phyloP scores from a whole-genome alignment of 192 early-diverging fungal species.

The Rhizophagus prolifer region DNA sequence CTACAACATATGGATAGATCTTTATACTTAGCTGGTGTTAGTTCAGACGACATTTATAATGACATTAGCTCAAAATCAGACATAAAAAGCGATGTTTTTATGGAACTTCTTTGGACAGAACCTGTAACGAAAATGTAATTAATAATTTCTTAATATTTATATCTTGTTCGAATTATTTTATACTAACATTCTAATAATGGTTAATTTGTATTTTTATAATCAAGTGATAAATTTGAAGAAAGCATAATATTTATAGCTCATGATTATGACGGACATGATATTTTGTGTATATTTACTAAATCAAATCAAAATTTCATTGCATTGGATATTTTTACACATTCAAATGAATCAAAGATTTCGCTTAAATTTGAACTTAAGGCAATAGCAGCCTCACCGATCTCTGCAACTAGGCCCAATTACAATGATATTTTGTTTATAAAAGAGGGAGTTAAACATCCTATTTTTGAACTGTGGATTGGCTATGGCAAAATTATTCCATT shows the following conservation, averaged over 20 bases:
- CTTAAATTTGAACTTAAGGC: constrained; percentile 36
- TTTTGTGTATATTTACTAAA: constrained; percentile 35
- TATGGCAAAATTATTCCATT: constrained; percentile 7
- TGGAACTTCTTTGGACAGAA: background rate
- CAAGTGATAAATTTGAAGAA: constrained; percentile 19
- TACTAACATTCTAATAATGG: background rate
- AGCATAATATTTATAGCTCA: constrained; percentile 39
- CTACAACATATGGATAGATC: background rate
- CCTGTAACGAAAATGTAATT: background rate
- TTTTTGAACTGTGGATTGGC: constrained; percentile 22
- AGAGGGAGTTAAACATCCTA: background rate
- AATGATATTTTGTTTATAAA: constrained; percentile 45
- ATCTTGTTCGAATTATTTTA: background rate
- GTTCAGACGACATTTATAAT: constrained; percentile 26
- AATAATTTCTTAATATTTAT: background rate
- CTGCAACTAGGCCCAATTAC: constrained; percentile 35
- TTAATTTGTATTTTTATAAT: background rate
- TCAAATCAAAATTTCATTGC: constrained; percentile 22
- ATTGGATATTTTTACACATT: background rate
- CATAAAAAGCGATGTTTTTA: constrained; percentile 22
- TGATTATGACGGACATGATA: constrained; percentile 30
- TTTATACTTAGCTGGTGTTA: background rate
- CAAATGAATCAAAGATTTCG: constrained; percentile 13
- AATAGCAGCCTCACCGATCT: constrained; percentile 41
- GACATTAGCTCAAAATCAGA: constrained; percentile 30